These are phyloP conservation scores for Karstenula rhodostoma DNA, from an alignment of 2,329 filamentous ascomycete genomes.

Conservation along the genomic window DNA sequence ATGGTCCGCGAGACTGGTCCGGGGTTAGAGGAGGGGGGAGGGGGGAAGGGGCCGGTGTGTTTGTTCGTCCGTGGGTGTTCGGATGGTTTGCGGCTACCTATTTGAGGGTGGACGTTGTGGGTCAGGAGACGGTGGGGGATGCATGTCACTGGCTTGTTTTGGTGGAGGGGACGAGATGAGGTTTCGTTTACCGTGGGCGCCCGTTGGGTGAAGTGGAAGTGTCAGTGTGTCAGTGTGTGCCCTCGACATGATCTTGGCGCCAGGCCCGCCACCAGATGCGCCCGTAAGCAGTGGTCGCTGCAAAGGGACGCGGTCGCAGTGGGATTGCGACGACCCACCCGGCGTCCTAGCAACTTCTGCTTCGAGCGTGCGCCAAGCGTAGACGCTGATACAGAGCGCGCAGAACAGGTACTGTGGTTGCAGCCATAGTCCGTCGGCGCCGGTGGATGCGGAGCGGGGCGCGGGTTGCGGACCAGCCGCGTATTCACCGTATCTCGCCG, in stretches of 20 bases:
- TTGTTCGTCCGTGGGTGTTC: constrained; percentile 2
- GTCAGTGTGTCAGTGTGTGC: too few relatives aligned
- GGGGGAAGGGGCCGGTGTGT: background rate
- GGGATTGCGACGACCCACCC: background rate
- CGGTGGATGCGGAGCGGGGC: background rate
- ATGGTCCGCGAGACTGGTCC: background rate
- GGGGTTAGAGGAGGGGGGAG: too few relatives aligned
- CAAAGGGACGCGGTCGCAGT: background rate
- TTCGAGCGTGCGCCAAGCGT: background rate
- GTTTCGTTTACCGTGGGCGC: too few relatives aligned
- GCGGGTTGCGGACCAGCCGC: too few relatives aligned
- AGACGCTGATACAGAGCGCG: background rate
- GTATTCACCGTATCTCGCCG: constrained; percentile 11
- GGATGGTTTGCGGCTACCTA: too few relatives aligned
- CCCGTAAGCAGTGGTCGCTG: background rate
- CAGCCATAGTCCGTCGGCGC: too few relatives aligned
- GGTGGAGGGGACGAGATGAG: too few relatives aligned
- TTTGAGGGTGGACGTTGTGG: too few relatives aligned
- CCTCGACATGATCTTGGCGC: background rate
- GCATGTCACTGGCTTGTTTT: too few relatives aligned
- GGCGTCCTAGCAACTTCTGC: background rate
- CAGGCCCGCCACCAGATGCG: background rate
- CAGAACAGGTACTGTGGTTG: background rate
- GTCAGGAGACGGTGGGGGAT: too few relatives aligned
- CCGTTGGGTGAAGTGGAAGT: too few relatives aligned